A percentile compares a stretch with the other conserved stretches of the same genome.
Evolutionary conservation across 495 filamentous ascomycete genomes (phyloP).

Genomic region (Oidiodendron maius): DNA sequence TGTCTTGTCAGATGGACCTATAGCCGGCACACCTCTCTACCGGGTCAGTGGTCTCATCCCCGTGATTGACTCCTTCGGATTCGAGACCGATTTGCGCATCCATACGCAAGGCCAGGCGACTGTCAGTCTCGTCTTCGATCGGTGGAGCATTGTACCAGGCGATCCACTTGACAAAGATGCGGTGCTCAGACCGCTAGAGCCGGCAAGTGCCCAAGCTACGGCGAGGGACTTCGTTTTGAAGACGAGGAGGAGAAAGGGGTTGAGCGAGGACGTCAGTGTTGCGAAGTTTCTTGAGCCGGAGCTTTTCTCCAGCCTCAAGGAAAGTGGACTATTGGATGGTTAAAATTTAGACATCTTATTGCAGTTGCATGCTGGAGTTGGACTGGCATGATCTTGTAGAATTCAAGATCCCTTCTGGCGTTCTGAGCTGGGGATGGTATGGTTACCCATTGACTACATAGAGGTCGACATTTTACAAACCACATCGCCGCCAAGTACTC

Average conservation of each 20-base stretch:
- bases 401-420: neutral
- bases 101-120: slow-evolving; percentile 91
- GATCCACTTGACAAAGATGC: slow-evolving; percentile 88
- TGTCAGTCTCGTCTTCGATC: slow-evolving; percentile 88
- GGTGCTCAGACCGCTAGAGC: slow-evolving; percentile 77
- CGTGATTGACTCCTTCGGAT: slow-evolving; percentile 94
- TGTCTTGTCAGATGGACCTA: slow-evolving; percentile 86
- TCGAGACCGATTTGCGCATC: slow-evolving; percentile 94
- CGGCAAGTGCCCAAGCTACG: slow-evolving; percentile 76
- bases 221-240: slow-evolving; percentile 95
- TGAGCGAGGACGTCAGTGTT: slow-evolving; percentile 92
- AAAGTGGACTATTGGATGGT: slow-evolving; percentile 80
- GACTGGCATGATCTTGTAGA: slow-evolving; percentile 5
- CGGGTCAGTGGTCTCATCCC: slow-evolving; percentile 84
- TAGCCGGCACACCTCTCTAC: slow-evolving; percentile 94
- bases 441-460: too few relatives aligned
- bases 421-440: neutral
- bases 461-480: too few relatives aligned
- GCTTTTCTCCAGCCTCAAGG: slow-evolving; percentile 79
- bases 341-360: slow-evolving; percentile 19
- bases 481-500: too few relatives aligned
- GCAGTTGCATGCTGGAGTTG: slow-evolving; percentile 6
- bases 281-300: slow-evolving; percentile 95
- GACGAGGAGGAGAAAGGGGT: slow-evolving; percentile 85
- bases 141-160: slow-evolving; percentile 91